Base-by-base conservation (phyloP, 495 filamentous ascomycete species). In the Penicillium antarcticum region DNA sequence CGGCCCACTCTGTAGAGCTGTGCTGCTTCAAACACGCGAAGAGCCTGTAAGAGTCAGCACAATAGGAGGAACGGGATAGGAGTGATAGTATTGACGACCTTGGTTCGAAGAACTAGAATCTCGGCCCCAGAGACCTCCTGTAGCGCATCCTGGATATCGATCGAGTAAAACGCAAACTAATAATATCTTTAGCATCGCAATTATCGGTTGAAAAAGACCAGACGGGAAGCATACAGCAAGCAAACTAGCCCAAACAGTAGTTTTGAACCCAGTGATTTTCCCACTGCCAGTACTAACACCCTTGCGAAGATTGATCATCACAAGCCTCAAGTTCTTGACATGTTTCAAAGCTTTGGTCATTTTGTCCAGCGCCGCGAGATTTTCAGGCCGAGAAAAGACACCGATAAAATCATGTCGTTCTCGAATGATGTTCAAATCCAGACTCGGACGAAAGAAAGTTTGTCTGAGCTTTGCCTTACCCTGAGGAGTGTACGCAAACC, bases 401-500 rank as follows among this genome's bases (percentile, higher is more conserved):
- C 74, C 69, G 47, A 94, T 83, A 5, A 87, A 82, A 17, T 80
- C 71, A 37, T 95, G 85, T 23, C 94, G 82, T 58, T 92, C 79
- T n/a, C 76, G 72, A 51, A 97, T 92, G 4, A 87, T 56, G 13
- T 69, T 66, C 3, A 88, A 57, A 45, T 91, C 77, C 26, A 83
- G 73, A 40, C 79, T 95, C 29, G 94, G 94, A 0, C 87, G 84
- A 26, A 97, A 76, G 54, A 98, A 95, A 56, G 89, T 87, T 58
- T 91, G 87, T 17, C 88, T 84, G 4, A 98, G 77, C 41, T 80
- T 81, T 19, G 73, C 65, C 58, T 85, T 89, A 2, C 95, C 94
- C 57, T 96, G 89, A 5, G 89, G 84, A 2, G 89, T 96, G 29
- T 79, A 81, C 36, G 95, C 87, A 51, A 92, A 74, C 34, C 86